phyloP scores from a whole-genome alignment of 2,329 filamentous ascomycete genomes.

The Graphilbum sp. region DNA sequence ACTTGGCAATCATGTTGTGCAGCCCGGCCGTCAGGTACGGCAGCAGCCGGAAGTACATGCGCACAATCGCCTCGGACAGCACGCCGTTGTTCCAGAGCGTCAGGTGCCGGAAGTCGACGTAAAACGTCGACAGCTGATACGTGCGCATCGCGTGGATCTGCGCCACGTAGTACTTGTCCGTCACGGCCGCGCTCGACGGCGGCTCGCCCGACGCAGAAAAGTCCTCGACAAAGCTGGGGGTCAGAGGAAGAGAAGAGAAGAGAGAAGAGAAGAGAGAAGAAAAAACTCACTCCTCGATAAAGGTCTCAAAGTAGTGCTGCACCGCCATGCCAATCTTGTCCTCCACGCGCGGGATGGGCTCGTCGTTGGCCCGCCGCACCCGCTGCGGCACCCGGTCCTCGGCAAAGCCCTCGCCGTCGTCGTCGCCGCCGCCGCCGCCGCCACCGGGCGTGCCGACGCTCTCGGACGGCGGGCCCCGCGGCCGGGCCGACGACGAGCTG shows the following conservation, averaged over 20 bases:
- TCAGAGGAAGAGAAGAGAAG: not conserved
- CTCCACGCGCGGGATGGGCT: constrained; percentile 52
- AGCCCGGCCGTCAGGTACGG: constrained; percentile 80
- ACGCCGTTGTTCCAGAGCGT: constrained; percentile 60
- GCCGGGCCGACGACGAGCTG: constrained; percentile 35
- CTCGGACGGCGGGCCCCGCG: constrained; percentile 45
- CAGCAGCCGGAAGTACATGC: constrained; percentile 86
- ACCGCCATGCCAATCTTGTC: constrained; percentile 62
- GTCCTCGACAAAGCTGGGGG: constrained; percentile 48
- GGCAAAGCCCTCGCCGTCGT: constrained; percentile 44
- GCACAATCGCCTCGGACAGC: constrained; percentile 71
- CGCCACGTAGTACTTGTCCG: constrained; percentile 71
- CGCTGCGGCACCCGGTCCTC: constrained; percentile 45
- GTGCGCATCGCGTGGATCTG: constrained; percentile 64
- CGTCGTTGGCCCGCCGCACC: constrained; percentile 28
- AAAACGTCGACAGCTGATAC: constrained; percentile 67
- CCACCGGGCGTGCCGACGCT: constrained; percentile 31
- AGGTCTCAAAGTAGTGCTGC: constrained; percentile 61
- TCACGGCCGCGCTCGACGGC: constrained; percentile 47
- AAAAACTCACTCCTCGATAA: constrained; percentile 52
- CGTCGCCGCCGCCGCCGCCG: constrained; percentile 50
- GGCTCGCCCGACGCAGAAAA: constrained; percentile 45
- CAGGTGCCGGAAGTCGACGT: constrained; percentile 77
- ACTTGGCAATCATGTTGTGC: constrained; percentile 85
- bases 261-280: not conserved